These are phyloP conservation scores for Metarhizium guizhouense DNA, from an alignment of 2,329 filamentous ascomycete genomes.

Conservation along the genomic window DNA sequence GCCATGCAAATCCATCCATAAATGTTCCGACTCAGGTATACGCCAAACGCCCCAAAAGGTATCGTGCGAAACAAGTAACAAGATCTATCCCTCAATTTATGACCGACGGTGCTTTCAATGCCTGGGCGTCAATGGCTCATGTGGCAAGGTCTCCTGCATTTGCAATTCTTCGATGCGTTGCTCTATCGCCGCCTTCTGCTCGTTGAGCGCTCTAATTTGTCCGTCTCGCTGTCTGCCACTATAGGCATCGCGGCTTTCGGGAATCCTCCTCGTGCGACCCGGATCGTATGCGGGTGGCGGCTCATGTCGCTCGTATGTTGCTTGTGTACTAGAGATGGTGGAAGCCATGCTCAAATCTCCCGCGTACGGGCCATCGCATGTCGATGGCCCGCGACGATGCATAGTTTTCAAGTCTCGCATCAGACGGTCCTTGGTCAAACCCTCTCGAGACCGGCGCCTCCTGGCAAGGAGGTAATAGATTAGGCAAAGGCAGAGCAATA, in stretches of 20 bases:
- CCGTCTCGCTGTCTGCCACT: constrained; percentile 15
- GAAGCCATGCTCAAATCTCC: constrained; percentile 3
- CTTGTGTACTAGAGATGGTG: background rate
- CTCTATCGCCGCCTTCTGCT: constrained; percentile 26
- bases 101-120: background rate
- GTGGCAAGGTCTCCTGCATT: background rate
- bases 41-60: constrained; percentile 3
- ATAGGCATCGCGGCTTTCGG: constrained; percentile 13
- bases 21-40: background rate
- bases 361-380: background rate
- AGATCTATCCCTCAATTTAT: background rate
- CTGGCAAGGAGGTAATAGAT: constrained; percentile 17
- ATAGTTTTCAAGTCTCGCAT: constrained; percentile 7
- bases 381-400: background rate
- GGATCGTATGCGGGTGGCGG: constrained; percentile 24
- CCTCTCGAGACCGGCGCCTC: constrained; percentile 12
- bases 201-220: constrained; percentile 22
- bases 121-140: background rate
- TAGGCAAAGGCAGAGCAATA: constrained; percentile 18
- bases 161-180: constrained; percentile 26
- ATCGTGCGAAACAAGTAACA: constrained; percentile 2
- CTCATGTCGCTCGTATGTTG: constrained; percentile 8
- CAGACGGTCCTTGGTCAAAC: constrained; percentile 8
- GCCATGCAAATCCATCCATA: background rate
- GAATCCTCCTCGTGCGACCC: constrained; percentile 14